A percentile compares a stretch with the other conserved stretches of the same genome.
These are phyloP conservation scores for Naganishia onofrii DNA, from an alignment of 768 basidiomycete species.

Conservation along the genomic window DNA sequence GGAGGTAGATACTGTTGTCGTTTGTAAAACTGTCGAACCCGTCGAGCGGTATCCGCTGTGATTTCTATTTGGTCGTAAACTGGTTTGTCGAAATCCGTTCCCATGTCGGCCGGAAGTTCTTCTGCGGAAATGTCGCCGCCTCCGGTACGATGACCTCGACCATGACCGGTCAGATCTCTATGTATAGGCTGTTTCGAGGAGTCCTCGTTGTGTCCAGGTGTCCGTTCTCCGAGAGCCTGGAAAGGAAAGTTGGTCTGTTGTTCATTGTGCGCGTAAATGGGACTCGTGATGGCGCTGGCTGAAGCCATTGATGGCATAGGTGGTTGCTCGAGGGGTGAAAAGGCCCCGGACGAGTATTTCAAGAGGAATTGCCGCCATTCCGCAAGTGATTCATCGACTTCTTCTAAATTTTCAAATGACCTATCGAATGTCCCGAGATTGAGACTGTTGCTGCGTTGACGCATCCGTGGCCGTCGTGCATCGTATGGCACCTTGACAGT, in stretches of 20 bases:
- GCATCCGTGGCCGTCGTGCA: neutral
- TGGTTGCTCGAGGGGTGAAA: neutral
- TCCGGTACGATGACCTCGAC: neutral
- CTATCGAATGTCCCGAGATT: neutral
- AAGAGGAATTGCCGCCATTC: neutral
- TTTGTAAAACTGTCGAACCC: conserved; percentile 20
- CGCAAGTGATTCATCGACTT: neutral
- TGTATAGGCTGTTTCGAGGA: neutral
- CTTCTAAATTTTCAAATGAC: neutral
- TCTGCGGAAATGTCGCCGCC: neutral
- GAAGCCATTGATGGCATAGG: neutral
- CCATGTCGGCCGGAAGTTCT: neutral
- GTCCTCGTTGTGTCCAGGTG: neutral
- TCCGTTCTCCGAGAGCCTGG: neutral
- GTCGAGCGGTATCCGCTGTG: conserved; percentile 27
- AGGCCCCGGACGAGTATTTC: conserved; percentile 2
- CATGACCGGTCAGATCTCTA: neutral
- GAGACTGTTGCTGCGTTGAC: neutral
- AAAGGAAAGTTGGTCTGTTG: neutral
- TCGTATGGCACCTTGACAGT: neutral
- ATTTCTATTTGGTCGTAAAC: conserved; percentile 28
- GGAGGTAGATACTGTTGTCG: conserved; percentile 20
- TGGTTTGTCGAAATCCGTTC: conserved; percentile 7
- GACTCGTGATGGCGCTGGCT: neutral
- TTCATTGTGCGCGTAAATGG: neutral